phyloP scores from a whole-genome alignment of 2,329 filamentous ascomycete genomes.

The Aspergillus sp. region DNA sequence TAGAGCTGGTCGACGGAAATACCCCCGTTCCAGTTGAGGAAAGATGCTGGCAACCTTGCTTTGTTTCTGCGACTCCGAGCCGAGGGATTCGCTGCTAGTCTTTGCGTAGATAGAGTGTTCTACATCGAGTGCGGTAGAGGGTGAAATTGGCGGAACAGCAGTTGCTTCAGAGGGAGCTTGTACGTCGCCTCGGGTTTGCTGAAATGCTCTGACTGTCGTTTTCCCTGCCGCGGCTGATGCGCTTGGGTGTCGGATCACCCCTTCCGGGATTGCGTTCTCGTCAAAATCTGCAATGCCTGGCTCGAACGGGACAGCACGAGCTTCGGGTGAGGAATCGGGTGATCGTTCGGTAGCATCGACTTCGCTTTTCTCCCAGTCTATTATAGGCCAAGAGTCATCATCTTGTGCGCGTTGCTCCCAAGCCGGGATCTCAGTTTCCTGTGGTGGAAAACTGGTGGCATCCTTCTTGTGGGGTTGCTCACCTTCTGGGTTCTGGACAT shows the following conservation, averaged over 20 bases:
- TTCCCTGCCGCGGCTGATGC: conserved; percentile 20
- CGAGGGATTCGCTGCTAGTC: conserved; percentile 16
- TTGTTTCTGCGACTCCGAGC: conserved; percentile 21
- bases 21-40: conserved; percentile 37
- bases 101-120: conserved; percentile 11
- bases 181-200: conserved; percentile 16
- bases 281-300: conserved; percentile 33
- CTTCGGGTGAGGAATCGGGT: conserved; percentile 26
- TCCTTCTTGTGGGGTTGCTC: conserved; percentile 4
- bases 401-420: conserved; percentile 18
- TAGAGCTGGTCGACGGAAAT: conserved; percentile 30
- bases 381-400: conserved; percentile 40
- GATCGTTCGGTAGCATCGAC: conserved; percentile 25
- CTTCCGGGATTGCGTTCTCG: conserved; percentile 29
- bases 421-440: conserved; percentile 12
- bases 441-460: background rate
- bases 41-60: conserved; percentile 39
- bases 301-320: conserved; percentile 23
- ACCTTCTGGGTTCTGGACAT: conserved; percentile 2
- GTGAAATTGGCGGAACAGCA: background rate
- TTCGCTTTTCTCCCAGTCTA: conserved; percentile 40
- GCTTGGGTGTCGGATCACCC: conserved; percentile 19
- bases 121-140: conserved; percentile 14
- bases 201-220: conserved; percentile 30
- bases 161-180: background rate